Percentiles rank a stretch among this genome's conserved stretches.
phyloP scores from a whole-genome alignment of 805 yeast species.

The Ogataea thermomethanolica region DNA sequence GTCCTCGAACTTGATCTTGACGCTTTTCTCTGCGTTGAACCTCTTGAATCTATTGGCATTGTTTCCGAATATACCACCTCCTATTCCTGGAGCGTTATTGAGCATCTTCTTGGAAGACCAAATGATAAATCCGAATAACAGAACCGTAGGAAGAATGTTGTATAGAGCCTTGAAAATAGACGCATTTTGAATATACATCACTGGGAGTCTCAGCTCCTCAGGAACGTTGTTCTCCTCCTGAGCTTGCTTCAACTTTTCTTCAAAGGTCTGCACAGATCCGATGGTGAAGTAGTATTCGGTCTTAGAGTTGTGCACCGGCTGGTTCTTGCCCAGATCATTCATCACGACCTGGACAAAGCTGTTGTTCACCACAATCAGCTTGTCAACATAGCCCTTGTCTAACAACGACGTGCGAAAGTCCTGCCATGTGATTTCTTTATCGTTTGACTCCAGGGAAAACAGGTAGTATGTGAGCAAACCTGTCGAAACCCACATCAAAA shows the following conservation, averaged over 20 bases:
- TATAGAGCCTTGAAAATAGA: constrained; percentile 59
- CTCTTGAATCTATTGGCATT: constrained; percentile 78
- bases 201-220: constrained; percentile 69
- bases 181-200: constrained; percentile 66
- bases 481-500: constrained; percentile 22
- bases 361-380: constrained; percentile 69
- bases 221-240: constrained; percentile 72
- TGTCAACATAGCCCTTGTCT: constrained; percentile 74
- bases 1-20: constrained; percentile 77
- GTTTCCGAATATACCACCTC: constrained; percentile 60
- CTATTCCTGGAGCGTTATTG: constrained; percentile 52
- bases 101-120: constrained; percentile 58
- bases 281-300: constrained; percentile 61
- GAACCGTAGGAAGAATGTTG: constrained; percentile 75
- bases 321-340: constrained; percentile 38
- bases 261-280: constrained; percentile 83
- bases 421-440: constrained; percentile 45
- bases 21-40: constrained; percentile 79
- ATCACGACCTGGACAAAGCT: constrained; percentile 68
- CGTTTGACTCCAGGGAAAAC: constrained; percentile 21
- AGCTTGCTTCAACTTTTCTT: constrained; percentile 70
- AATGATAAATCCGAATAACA: constrained; percentile 75
- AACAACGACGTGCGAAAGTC: constrained; percentile 80
- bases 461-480: constrained; percentile 20
- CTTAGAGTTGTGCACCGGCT: constrained; percentile 27